Evolutionary conservation across 768 basidiomycete species (phyloP), one percentile per base, ranked within the genome.

Genomic region (Suillus variegatus): DNA sequence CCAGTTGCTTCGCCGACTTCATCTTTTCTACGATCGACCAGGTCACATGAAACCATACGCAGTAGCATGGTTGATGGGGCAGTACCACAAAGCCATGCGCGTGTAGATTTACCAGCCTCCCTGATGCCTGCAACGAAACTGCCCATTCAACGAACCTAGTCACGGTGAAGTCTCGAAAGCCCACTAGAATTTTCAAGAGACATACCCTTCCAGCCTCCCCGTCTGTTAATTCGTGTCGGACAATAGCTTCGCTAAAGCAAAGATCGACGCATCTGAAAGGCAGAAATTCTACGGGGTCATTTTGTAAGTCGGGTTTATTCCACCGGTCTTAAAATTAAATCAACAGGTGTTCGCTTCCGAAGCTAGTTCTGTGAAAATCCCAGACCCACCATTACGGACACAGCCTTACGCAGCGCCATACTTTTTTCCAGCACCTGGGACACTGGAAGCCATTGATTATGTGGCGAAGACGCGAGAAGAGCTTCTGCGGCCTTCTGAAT

Each of bases 401-500:
- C 79, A 85, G 58, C 88, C 88, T 3, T 90, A 89, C 68, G 84
- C 85, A 64, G 87, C 86, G 6, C 87, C 88, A 2, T 88, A 86
- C 70, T 88, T 86, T 74, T 84, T 85, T 69, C 82, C 85, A 22
- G 76, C 81, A 7, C 88, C 88, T 2, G 69, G 71, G 2, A 76
- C 79, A 0, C 79, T 76, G 0, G 75, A 72, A n/a, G 80, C 79
- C 1, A 67, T 67, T 13, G 75, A 69, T 36, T 80, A 81, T 63
- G 69, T 76, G 2, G 72, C 66, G 38, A 65, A 69, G 40, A 68
- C 69, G 8, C 74, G 68, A 16, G 63, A 70, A 51, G 68, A 75
- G 69, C 65, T 69, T 41, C 13, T 64, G 32, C 64, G 38, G 16
- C n/a, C 54, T 55, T 55, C 54, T 2, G 54, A 28, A 20, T 55